Evolutionary conservation across 106 monocot genomes (phyloP).

Genomic region (Triglochin maritima): DNA sequence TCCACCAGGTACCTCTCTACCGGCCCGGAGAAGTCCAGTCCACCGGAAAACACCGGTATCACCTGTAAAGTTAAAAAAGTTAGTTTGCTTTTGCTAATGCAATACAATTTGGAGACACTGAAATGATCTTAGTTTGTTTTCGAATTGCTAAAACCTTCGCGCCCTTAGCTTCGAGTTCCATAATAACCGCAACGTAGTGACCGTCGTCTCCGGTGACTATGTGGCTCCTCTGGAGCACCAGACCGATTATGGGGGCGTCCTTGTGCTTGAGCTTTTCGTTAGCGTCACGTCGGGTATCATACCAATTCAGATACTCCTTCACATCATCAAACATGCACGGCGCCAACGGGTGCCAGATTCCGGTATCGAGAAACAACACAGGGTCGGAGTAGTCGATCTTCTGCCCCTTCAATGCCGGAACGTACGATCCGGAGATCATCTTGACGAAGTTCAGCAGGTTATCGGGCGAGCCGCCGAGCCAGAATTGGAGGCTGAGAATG

Average conservation of each 20-base stretch:
- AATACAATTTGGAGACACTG: no score
- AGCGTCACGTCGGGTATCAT: constrained; percentile 52
- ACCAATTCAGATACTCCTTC: constrained; percentile 89
- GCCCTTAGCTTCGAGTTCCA: constrained; percentile 73
- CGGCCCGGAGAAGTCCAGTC: constrained; percentile 72
- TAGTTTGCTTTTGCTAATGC: no score
- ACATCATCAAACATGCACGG: constrained; percentile 64
- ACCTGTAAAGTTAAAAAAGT: constrained; percentile 3
- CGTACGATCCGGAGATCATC: constrained; percentile 71
- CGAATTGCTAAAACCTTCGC: constrained; percentile 19
- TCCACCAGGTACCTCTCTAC: constrained; percentile 49
- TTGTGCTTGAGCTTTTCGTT: constrained; percentile 37
- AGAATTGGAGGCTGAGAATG: constrained; percentile 83
- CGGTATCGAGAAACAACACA: constrained; percentile 57
- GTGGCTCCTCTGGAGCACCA: constrained; percentile 73
- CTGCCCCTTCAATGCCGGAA: constrained; percentile 48
- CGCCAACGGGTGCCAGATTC: constrained; percentile 75
- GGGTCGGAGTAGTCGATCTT: constrained; percentile 58
- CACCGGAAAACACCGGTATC: constrained; percentile 65
- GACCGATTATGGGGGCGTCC: constrained; percentile 46
- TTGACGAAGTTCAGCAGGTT: constrained; percentile 75
- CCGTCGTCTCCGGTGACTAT: constrained; percentile 79
- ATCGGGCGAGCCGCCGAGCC: constrained; percentile 83
- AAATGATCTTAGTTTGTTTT: no score
- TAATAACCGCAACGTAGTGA: constrained; percentile 78